Conservation (phyloP, 75 land plant species). For the Picea sitchensis region DNA sequence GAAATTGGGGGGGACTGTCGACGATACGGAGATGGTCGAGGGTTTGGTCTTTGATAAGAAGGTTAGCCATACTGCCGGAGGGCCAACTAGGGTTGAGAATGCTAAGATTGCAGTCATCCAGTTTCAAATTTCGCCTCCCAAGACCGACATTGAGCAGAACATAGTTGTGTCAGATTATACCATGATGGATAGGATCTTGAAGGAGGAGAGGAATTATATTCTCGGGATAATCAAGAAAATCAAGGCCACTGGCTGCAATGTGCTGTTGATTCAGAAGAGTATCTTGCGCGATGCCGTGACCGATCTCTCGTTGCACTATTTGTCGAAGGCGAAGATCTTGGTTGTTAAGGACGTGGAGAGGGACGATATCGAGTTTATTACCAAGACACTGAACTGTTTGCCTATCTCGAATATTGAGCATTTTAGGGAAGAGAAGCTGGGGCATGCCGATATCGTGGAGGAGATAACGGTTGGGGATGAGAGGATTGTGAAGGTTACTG, state of each 20-base stretch:
- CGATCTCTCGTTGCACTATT: conserved; percentile 86
- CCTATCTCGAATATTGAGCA: conserved; percentile 97
- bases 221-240: conserved; percentile 94
- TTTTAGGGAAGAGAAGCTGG: conserved; percentile 87
- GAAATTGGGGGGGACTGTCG: conserved; percentile 96
- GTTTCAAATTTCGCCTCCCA: conserved; percentile 98
- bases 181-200: conserved; percentile 92
- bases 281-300: conserved; percentile 96
- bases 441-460: conserved; percentile 89
- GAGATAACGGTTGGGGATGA: conserved; percentile 74
- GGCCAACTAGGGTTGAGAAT: conserved; percentile 86
- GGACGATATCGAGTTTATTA: conserved; percentile 95
- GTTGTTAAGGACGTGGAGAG: conserved; percentile 97
- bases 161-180: conserved; percentile 92
- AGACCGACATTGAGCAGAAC: conserved; percentile 97
- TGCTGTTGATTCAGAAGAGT: conserved; percentile 90
- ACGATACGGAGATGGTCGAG: conserved; percentile 84
- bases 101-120: conserved; percentile 94
- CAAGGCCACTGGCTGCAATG: conserved; percentile 92
- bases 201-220: conserved; percentile 94
- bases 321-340: conserved; percentile 93
- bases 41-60: conserved; percentile 93
- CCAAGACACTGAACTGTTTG: conserved; percentile 89
- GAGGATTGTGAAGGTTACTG: conserved; percentile 77
- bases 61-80: conserved; percentile 86